Percentiles rank a stretch among this genome's conserved stretches.
Evolutionary conservation across 805 yeast species (phyloP).

Genomic region (Candida nanaspora): DNA sequence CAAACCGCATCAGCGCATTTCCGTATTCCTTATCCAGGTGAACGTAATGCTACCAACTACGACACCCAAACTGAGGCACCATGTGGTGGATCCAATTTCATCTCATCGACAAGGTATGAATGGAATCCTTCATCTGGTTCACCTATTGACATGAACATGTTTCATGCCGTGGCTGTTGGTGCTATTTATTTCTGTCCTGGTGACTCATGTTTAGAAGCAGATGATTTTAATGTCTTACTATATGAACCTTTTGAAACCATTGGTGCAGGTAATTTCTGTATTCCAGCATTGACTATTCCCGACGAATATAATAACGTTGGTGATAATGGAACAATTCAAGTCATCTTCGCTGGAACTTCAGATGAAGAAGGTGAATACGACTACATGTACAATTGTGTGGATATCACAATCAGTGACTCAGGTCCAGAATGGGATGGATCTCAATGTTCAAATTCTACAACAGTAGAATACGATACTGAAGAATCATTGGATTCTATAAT

Average conservation of each 20-base stretch:
- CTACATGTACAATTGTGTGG: slow-evolving; percentile 24
- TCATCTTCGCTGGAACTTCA: slow-evolving; percentile 14
- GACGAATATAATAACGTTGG: slow-evolving; percentile 11
- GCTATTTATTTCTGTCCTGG: slow-evolving; percentile 21
- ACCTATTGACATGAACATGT: slow-evolving; percentile 18
- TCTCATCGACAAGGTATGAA: slow-evolving; percentile 19
- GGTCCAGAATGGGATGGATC: slow-evolving; percentile 20
- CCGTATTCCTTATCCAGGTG: slow-evolving; percentile 25
- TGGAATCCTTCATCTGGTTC: slow-evolving; percentile 28
- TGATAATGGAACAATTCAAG: slow-evolving; percentile 22
- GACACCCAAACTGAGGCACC: slow-evolving; percentile 21
- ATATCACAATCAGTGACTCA: slow-evolving; percentile 17
- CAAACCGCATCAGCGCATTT: slow-evolving; percentile 16
- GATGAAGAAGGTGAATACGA: slow-evolving; percentile 12
- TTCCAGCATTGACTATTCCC: slow-evolving; percentile 20
- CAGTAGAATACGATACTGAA: slow-evolving; percentile 4
- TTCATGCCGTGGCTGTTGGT: slow-evolving; percentile 17
- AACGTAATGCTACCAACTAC: slow-evolving; percentile 24
- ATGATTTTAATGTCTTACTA: slow-evolving; percentile 16
- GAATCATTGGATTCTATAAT: not conserved
- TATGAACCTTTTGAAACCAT: slow-evolving; percentile 17
- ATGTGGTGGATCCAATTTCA: slow-evolving; percentile 23
- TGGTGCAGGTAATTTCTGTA: slow-evolving; percentile 20
- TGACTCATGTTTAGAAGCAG: slow-evolving; percentile 13
- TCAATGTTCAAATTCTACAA: slow-evolving; percentile 21